Base-by-base conservation (phyloP, 2,329 filamentous ascomycete species). In the Verticillium dahliae region DNA sequence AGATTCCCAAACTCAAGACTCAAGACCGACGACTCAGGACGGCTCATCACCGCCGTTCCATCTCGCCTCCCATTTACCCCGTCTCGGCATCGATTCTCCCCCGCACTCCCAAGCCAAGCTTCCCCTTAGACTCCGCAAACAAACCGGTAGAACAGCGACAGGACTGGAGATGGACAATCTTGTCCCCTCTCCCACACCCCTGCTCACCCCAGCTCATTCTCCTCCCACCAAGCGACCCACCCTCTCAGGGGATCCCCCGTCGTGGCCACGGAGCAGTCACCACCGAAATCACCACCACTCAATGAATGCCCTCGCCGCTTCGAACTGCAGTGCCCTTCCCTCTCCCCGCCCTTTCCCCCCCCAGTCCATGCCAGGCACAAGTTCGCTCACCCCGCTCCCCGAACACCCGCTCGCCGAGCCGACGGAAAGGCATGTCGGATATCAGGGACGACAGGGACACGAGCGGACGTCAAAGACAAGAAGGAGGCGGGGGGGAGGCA, bases 251-350 rank as follows among this genome's bases (percentile, higher is more conserved):
- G 55, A 59, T 58, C 38, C 57, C 57, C 57, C 57, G 27, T 58
- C 57, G 57, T 31, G 57, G 38, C 56, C 59, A 61, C 62, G 62
- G 62, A 63, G 62, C 37, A 61, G 6, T 4, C 52, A 1, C 31
- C 38, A 57, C 62, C 62, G 62, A 63, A 41, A 37, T 52, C 45
- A 50, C 45, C 52, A 54, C 54, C 39, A 37, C 41, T 50, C 45
- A 45, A 31, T 31, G 27, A 31, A 31, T 31, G 5, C 27, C 27
- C 27, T 31, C 27, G 27, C 27, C 27, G 27, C 27, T 31, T 31
- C 27, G 27, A 4, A 31, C 27, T 31, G 27, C 27, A 31, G 5
- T 31, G 27, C 27, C 27, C 27, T 31, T 31, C 27, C 27, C 27
- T 31, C 31, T 18, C 38, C 9, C 54, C 39, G 60, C 31, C 38